Evolutionary conservation across 208 protist genomes (phyloP).

Genomic region (Leishmania gerbilli): DNA sequence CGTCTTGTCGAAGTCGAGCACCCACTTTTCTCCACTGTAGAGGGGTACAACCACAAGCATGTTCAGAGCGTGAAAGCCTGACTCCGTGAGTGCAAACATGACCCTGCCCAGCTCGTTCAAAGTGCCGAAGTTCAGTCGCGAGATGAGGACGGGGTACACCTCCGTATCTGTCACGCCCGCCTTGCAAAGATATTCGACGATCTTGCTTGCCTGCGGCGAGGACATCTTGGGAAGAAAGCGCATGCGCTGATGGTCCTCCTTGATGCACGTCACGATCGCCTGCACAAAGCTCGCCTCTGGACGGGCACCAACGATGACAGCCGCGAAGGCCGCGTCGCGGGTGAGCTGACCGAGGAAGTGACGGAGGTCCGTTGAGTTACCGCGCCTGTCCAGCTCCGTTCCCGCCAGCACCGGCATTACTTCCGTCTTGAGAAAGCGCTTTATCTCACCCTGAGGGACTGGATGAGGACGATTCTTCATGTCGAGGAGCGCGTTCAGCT

Average conservation of each 20-base stretch:
- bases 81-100: constrained; percentile 72
- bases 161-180: constrained; percentile 56
- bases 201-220: constrained; percentile 76
- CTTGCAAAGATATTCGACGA: constrained; percentile 65
- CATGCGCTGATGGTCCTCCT: constrained; percentile 69
- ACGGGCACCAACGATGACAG: constrained; percentile 52
- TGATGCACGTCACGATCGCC: constrained; percentile 60
- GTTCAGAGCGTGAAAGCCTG: constrained; percentile 51
- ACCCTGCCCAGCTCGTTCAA: constrained; percentile 69
- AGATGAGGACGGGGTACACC: constrained; percentile 57
- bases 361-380: constrained; percentile 52
- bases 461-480: constrained; percentile 26
- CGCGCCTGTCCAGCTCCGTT: constrained; percentile 60
- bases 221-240: constrained; percentile 77
- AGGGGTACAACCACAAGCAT: constrained; percentile 68
- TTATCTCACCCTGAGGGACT: constrained; percentile 45
- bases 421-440: constrained; percentile 52
- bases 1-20: constrained; percentile 1
- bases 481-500: constrained; percentile 71
- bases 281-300: constrained; percentile 58
- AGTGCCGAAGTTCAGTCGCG: constrained; percentile 60
- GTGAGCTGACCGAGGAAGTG: constrained; percentile 62
- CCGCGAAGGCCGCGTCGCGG: constrained; percentile 78
- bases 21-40: constrained; percentile 79
- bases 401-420: constrained; percentile 75